Evolutionary conservation across 768 basidiomycete genomes (phyloP).

Genomic region (Pleurotus cornucopiae): DNA sequence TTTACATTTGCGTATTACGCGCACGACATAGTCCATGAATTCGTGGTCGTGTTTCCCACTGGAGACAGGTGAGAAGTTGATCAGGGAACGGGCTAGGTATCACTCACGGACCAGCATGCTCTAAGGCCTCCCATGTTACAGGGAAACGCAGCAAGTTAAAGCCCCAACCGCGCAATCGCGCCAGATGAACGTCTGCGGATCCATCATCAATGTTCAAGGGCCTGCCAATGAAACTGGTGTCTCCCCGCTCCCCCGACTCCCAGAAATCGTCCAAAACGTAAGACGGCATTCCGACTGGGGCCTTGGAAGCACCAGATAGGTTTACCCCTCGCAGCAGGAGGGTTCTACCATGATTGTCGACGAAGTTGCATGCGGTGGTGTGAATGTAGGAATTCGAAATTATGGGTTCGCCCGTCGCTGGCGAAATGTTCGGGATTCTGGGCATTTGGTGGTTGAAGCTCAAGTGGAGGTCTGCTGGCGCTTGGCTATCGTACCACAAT

Average conservation of each 20-base stretch:
- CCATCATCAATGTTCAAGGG: slow-evolving; percentile 85
- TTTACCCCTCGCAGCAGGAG: slow-evolving; percentile 93
- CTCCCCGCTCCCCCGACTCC: slow-evolving; percentile 69
- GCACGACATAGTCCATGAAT: slow-evolving; percentile 89
- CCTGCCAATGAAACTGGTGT: slow-evolving; percentile 66
- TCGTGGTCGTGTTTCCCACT: slow-evolving; percentile 89
- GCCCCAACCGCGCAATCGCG: slow-evolving; percentile 88
- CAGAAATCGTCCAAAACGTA: slow-evolving; percentile 74
- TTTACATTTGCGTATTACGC: slow-evolving; percentile 86
- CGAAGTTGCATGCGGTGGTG: slow-evolving; percentile 64
- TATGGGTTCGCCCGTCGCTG: slow-evolving; percentile 48
- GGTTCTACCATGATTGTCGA: slow-evolving; percentile 71
- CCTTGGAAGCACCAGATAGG: slow-evolving; percentile 85
- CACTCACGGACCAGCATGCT: slow-evolving; percentile 93
- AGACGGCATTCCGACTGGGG: slow-evolving; percentile 68
- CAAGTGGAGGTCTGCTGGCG: background rate
- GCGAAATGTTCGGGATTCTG: slow-evolving; percentile 49
- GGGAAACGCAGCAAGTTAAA: slow-evolving; percentile 84
- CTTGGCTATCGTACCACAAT: background rate
- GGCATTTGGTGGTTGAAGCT: slow-evolving; percentile 36
- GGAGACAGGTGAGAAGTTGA: slow-evolving; percentile 9
- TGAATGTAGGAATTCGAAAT: slow-evolving; percentile 49
- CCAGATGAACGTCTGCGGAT: slow-evolving; percentile 80
- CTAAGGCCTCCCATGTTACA: slow-evolving; percentile 93
- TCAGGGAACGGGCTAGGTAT: background rate